These are phyloP conservation scores for Vanrija sp. DNA, from an alignment of 1,284 basidiomycete genomes.

Conservation along the genomic window DNA sequence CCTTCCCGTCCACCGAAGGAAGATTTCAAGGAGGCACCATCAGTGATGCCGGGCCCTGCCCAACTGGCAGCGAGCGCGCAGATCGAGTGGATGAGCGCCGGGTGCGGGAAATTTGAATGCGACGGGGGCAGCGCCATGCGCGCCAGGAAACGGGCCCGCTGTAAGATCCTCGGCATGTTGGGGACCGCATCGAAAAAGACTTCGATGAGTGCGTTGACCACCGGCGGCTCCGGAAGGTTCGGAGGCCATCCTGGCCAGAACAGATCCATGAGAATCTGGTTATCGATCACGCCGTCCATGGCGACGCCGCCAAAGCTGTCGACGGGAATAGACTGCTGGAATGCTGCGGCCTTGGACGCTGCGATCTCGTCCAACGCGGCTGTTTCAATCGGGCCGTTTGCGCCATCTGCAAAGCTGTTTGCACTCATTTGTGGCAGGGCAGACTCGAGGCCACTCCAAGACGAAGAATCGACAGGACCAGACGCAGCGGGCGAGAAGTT, in stretches of 20 bases:
- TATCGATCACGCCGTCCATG: slow-evolving; percentile 27
- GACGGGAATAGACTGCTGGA: not conserved
- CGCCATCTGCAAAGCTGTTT: slow-evolving; percentile 6
- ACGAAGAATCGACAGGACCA: slow-evolving; percentile 3
- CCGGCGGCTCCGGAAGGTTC: slow-evolving; percentile 44
- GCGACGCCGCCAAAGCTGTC: not conserved
- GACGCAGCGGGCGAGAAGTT: slow-evolving; percentile 35
- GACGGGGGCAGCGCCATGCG: slow-evolving; percentile 51
- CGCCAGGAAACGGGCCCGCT: slow-evolving; percentile 45
- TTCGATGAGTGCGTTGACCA: slow-evolving; percentile 46
- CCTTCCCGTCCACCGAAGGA: not conserved
- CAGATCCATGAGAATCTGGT: slow-evolving; percentile 41
- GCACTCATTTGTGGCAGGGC: not conserved
- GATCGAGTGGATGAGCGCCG: slow-evolving; percentile 50
- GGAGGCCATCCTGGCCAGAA: slow-evolving; percentile 49
- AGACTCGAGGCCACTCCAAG: slow-evolving; percentile 2
- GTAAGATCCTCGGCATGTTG: slow-evolving; percentile 43
- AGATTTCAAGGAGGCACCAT: not conserved
- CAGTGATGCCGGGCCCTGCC: slow-evolving; percentile 19
- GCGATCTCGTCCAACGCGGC: slow-evolving; percentile 3
- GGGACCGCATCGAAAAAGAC: slow-evolving; percentile 46
- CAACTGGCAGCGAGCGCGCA: slow-evolving; percentile 46
- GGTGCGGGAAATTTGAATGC: slow-evolving; percentile 50
- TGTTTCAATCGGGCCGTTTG: not conserved
- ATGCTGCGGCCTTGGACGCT: not conserved